Base-by-base conservation (phyloP, 2,329 filamentous ascomycete species). In the Cladophialophora psammophila region DNA sequence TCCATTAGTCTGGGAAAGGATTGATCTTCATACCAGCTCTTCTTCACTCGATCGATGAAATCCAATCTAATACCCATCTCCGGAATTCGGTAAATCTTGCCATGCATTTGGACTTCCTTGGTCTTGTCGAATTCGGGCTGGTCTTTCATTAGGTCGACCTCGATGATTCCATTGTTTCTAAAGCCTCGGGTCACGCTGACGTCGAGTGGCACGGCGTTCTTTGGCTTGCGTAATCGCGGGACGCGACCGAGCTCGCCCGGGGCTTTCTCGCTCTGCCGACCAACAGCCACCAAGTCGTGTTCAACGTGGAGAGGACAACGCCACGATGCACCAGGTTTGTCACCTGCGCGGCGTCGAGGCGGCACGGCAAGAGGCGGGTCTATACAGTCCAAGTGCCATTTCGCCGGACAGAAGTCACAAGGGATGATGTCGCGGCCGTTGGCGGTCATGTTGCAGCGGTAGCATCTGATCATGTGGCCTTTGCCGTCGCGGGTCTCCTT, bases 361-460 rank as follows among this genome's bases (percentile, higher is more conserved):
- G 93, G 91, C 63, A 91, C 88, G 38, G 93, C 88, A 75, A 94
- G 81, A 38, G 94, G 94, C 34, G 93, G 92, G 75, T 96, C 90
- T 15, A 96, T 82, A 79, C 95, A 99, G 78, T 98, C 94, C 60
- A 97, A 83, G 80, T 99, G 95, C 91, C 94, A 99, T 75, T 90
- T 86, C 38, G 92, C 85, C 12, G 87, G 84, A 79, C 94, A 99
- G 74, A 86, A 87, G 78, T 93, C 93, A 81, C 94, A 99, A 54
- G 91, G 88, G 72, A 97, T 90, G 73, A 98, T 93, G 72, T 90
- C 87, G 32, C 91, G 88, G 69, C 81, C 81, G 62, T 86, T 82
- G 54, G 90, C 87, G 34, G 90, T 85, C 7, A 65, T 60, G 71
- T 91, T 86, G 80, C 94, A 98, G 53, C 83, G 82, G 75, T 90